Base-by-base conservation (phyloP, 768 basidiomycete species). In the Postia placenta region DNA sequence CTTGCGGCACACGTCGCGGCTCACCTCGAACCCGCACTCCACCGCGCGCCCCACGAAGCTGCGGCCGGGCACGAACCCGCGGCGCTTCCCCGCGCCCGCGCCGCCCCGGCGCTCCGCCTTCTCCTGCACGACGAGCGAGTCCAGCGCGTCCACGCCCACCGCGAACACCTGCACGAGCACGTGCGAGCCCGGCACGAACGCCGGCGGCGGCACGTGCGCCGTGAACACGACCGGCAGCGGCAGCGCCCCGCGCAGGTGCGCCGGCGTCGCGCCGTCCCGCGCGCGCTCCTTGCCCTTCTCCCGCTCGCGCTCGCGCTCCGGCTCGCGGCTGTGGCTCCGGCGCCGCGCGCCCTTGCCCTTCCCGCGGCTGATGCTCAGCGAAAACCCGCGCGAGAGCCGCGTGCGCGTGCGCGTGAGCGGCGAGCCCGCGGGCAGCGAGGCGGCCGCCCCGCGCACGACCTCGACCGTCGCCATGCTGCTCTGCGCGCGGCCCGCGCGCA, bases 381-480 rank as follows among this genome's bases (percentile, higher is more conserved):
- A 48, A 23, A 62, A 57, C 26, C 59, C 51, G 12, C 54, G 51
- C 7, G 55, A 53, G 11, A 64, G 51, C 24, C 56, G 58, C 27
- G 48, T 23, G 49, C 52, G 56, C 24, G 42, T 14, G 11, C 45
- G 20, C 0, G 47, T 4, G 4, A 50, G 41, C 5, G 55, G 33
- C 5, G 54, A 19, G 28, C 30, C 46, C 9, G 43, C 15, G 20
- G 49, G 45, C 30, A 45, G 42, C 12, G 52, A 49, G 12, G 50
- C 42, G 6, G 64, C 65, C 1, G 56, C 60, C 3, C 87, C 87
- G 30, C 74, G 72, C 15, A 87, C 79, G 26, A 90, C 78, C 59
- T 90, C 87, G 36, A 95, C 81, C 44, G 81, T 90, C 14, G 87
- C 85, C 92, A 96, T 94, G 4, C 87, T 91, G 5, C 83, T 84